Evolutionary conservation across 768 basidiomycete species (phyloP), one percentile per base, ranked within the genome.

Genomic region (Trametes gibbosa): DNA sequence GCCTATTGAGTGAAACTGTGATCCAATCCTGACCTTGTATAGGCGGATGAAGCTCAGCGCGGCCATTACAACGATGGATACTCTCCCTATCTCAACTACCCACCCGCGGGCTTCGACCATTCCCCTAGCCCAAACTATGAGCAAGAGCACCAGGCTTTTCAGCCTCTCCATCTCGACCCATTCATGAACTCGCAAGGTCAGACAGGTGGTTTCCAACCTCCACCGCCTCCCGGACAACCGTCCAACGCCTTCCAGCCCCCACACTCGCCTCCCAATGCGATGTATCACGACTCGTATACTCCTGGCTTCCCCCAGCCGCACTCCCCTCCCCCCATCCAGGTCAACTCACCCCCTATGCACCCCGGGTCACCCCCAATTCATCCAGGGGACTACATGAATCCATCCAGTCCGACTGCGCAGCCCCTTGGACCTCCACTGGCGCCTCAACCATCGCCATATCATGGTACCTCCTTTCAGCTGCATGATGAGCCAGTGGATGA

Each of bases 21-120:
- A 21, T 16, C 46, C 27, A 6, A 27, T 32, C 34, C 17, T 19
- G 56, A 54, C 63, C 61, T 37, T 16, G 39, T 32, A 29, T 53
- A 88, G 84, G 79, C 83, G 4, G 85, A 89, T 70, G 85, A 89
- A 70, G 82, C 77, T 14, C 86, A 86, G 63, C 78, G 74, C 17
- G 72, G 81, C 27, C 81, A 80, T 56, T 87, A 89, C 71, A 86
- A 87, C 66, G 87, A 90, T 58, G 85, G 86, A 0, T 85, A 85
- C 70, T 76, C 74, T 60, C 78, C 81, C 8, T 83, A 86, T 62
- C 66, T 73, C 50, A 25, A 68, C 73, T 65, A 46, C 74, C 52
- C 62, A 41, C 61, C 65, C 50, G 67, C 69, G 56, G 68, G 62
- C 48, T 69, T 68, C 66, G 61, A 71, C 23, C 39, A 66, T 19